These are phyloP conservation scores for Kwoniella dejecticola DNA, from an alignment of 768 basidiomycete species.

Conservation along the genomic window DNA sequence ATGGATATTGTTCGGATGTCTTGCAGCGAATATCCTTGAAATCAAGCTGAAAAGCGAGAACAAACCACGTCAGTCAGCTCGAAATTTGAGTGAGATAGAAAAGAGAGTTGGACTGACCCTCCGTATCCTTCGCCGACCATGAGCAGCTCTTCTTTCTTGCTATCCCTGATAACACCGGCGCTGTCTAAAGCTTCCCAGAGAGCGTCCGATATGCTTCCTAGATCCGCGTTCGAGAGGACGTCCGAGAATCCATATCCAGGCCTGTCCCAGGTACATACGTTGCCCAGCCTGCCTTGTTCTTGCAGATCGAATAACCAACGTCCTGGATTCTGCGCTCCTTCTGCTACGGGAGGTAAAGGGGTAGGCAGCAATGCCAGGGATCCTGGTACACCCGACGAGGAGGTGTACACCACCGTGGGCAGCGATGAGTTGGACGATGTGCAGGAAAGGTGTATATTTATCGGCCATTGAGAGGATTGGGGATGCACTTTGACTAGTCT, in stretches of 20 bases:
- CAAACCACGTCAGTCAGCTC: not conserved
- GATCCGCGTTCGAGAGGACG: conserved; percentile 40
- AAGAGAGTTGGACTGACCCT: conserved; percentile 46
- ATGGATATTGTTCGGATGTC: conserved; percentile 42
- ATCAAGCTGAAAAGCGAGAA: conserved; percentile 33
- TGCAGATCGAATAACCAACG: conserved; percentile 53
- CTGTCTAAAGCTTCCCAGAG: conserved; percentile 43
- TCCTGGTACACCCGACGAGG: conserved; percentile 52
- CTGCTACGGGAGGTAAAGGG: conserved; percentile 35
- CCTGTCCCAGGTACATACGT: conserved; percentile 55
- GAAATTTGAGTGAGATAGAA: not conserved
- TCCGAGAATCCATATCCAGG: conserved; percentile 56
- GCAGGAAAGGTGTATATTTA: conserved; percentile 49
- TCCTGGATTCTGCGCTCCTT: conserved; percentile 44
- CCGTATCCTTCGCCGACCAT: conserved; percentile 55
- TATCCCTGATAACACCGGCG: conserved; percentile 21
- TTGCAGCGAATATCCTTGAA: conserved; percentile 49
- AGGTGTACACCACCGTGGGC: conserved; percentile 53
- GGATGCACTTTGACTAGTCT: conserved; percentile 38
- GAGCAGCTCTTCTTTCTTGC: conserved; percentile 27
- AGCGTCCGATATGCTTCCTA: conserved; percentile 48
- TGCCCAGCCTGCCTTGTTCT: conserved; percentile 41
- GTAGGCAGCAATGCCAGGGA: conserved; percentile 45
- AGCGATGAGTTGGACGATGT: conserved; percentile 30
- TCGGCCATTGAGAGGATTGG: conserved; percentile 35